Evolutionary conservation across 2,329 filamentous ascomycete genomes (phyloP), one percentile per base, ranked within the genome.

Genomic region (Cladosporium sp.): DNA sequence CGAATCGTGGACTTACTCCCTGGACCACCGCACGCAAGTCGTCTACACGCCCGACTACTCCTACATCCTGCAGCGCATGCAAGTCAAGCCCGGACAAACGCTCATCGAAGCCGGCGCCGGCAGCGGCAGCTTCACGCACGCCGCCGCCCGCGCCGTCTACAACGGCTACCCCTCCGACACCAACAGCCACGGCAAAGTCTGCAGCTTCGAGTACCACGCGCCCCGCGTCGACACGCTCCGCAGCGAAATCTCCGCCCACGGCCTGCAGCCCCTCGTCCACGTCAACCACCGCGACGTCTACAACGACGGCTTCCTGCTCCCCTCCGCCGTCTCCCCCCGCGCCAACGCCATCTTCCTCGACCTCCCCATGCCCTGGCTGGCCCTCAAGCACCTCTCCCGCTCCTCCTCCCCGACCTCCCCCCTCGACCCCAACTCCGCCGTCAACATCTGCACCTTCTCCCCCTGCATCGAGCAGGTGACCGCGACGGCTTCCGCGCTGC

Each of bases 391-490:
- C 62, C 75, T 93, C n/a, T 82, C 84, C 1, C 77, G 87, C 61
- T 60, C 56, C 11, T 53, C 46, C 9, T 7, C 22, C 22, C 57
- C 64, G 19, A 58, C 59, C 37, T 78, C 79, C 1, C 77, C 81
- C 0, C 77, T 97, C 9, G 85, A 93, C 59, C 83, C 88, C 0
- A 77, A 78, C n/a, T 78, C 81, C 40, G 79, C 86, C 4, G 82
- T 85, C 1, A 80, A 93, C 65, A 80, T 98, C 51, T 98, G 93
- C 74, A 95, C 90, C 0, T 98, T 98, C 72, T 95, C 87, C 1
- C 93, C 93, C 0, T 98, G 93, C 70, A 95, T 98, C 59, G 93
- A 98, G 71, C 93, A 98, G 73, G 92, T 95, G 18, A 89, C 87
- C 49, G 82, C 84, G 52, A 97, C 93, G 0, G 84, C 95, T 50